Evolutionary conservation across 2,329 filamentous ascomycete species (phyloP).

Genomic region (Calonectria fujianensis): DNA sequence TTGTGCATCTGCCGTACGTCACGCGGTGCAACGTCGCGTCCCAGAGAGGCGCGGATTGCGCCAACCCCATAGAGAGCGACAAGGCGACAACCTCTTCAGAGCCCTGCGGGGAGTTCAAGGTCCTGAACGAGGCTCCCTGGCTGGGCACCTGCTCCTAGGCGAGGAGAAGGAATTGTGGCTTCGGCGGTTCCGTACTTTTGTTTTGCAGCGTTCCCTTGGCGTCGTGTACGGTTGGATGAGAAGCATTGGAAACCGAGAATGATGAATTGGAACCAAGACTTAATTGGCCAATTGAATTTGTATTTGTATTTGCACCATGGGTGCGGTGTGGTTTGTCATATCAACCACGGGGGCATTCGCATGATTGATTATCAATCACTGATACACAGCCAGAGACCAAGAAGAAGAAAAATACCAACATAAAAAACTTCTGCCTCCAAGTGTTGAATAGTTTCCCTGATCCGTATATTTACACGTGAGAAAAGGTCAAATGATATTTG

Average conservation of each 20-base stretch:
- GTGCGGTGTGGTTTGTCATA: neutral
- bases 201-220: conserved; percentile 5
- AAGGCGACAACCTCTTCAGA: conserved; percentile 22
- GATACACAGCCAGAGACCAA: neutral
- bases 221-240: neutral
- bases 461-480: neutral
- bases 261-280: neutral
- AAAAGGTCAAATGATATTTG: neutral
- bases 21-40: conserved; percentile 3
- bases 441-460: neutral
- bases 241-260: too few relatives aligned
- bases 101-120: conserved; percentile 19
- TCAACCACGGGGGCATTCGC: neutral
- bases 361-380: neutral
- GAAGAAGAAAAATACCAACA: neutral
- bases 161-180: neutral
- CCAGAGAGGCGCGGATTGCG: conserved; percentile 12
- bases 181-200: neutral
- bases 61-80: conserved; percentile 16
- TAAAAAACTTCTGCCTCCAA: neutral
- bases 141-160: conserved; percentile 6
- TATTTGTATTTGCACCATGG: conserved; percentile 13
- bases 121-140: conserved; percentile 17
- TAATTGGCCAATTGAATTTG: neutral
- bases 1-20: conserved; percentile 18